Evolutionary conservation across 805 yeast species (phyloP).

Genomic region (Wickerhamomyces chambardii): DNA sequence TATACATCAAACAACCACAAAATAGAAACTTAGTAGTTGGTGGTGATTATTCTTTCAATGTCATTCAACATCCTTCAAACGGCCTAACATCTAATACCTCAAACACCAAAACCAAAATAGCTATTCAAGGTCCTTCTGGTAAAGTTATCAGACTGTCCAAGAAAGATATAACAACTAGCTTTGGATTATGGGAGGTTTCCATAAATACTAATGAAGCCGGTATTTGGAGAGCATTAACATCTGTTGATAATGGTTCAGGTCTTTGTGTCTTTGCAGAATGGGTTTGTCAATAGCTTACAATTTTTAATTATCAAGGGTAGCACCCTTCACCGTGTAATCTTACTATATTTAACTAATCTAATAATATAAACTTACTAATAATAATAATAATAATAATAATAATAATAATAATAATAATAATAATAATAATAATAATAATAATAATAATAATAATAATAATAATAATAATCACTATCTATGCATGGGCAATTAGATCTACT

Average conservation of each 20-base stretch:
- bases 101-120: slow-evolving; percentile 41
- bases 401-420: too few relatives aligned
- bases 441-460: too few relatives aligned
- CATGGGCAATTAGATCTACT: too few relatives aligned
- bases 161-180: slow-evolving; percentile 34
- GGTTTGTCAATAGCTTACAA: slow-evolving; percentile 52
- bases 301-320: too few relatives aligned
- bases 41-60: slow-evolving; percentile 54
- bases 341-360: too few relatives aligned
- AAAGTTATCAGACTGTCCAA: slow-evolving; percentile 53
- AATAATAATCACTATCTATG: too few relatives aligned
- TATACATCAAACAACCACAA: slow-evolving; percentile 84
- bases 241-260: slow-evolving; percentile 66
- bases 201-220: slow-evolving; percentile 67
- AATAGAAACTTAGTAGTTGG: slow-evolving; percentile 46
- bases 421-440: too few relatives aligned
- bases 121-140: slow-evolving; percentile 81
- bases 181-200: slow-evolving; percentile 51
- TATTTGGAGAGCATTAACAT: slow-evolving; percentile 73
- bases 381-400: too few relatives aligned
- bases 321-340: too few relatives aligned
- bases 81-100: slow-evolving; percentile 4
- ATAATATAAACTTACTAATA: too few relatives aligned
- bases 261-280: slow-evolving; percentile 93
- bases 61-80: slow-evolving; percentile 38